These are phyloP conservation scores for Phaffia australis DNA, from an alignment of 768 basidiomycete genomes.

Conservation along the genomic window DNA sequence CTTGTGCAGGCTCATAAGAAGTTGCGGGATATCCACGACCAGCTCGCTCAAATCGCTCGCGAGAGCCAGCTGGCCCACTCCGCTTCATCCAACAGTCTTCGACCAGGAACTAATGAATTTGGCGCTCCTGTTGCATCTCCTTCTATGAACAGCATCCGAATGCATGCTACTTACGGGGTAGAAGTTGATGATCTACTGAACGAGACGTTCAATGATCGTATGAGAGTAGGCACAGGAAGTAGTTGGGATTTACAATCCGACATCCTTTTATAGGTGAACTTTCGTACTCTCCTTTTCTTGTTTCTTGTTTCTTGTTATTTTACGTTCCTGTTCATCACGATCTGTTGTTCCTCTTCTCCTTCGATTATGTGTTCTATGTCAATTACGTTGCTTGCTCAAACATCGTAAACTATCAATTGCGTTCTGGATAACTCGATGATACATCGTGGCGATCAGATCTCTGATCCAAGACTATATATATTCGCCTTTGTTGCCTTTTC, in stretches of 20 bases:
- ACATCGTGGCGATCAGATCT: too few relatives aligned
- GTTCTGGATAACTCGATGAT: too few relatives aligned
- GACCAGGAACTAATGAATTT: background rate
- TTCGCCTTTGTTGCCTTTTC: too few relatives aligned
- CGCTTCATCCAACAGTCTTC: background rate
- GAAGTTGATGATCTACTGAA: background rate
- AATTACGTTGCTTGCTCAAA: too few relatives aligned
- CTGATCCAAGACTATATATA: too few relatives aligned
- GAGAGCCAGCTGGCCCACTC: slow-evolving; percentile 8
- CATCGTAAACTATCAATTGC: too few relatives aligned
- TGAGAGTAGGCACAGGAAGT: slow-evolving; percentile 1
- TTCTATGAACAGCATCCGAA: slow-evolving; percentile 5
- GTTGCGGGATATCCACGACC: slow-evolving; percentile 1
- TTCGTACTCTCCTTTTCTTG: background rate
- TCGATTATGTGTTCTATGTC: background rate
- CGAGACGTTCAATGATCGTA: background rate
- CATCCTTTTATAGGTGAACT: too few relatives aligned
- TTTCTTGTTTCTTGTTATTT: background rate
- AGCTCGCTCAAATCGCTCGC: background rate
- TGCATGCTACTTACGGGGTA: background rate
- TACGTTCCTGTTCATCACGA: too few relatives aligned
- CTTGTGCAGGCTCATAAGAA: slow-evolving; percentile 2
- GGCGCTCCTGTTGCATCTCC: background rate
- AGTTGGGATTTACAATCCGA: slow-evolving; percentile 2
- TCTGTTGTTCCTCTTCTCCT: background rate